Conservation (phyloP, 164 flowering plant genomes). For the Dillenia suffruticosa region DNA sequence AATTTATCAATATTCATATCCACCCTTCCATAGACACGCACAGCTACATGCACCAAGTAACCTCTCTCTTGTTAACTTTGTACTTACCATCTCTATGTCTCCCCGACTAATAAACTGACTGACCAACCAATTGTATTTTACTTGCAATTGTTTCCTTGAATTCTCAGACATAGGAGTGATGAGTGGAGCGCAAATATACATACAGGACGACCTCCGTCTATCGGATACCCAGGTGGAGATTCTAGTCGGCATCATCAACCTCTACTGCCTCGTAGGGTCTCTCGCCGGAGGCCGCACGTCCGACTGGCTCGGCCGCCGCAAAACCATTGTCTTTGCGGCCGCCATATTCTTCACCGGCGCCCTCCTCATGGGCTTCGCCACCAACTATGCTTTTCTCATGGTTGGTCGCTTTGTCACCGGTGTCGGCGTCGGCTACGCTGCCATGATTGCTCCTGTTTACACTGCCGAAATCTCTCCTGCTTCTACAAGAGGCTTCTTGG, state of each 20-base stretch:
- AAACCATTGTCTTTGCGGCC: conserved; percentile 39
- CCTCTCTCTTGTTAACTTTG: neutral
- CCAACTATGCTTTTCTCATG: conserved; percentile 47
- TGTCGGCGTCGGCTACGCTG: conserved; percentile 43
- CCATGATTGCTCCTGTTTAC: conserved; percentile 52
- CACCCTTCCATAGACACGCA: no score
- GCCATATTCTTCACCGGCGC: conserved; percentile 44
- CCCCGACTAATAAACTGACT: neutral
- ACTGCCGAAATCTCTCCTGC: conserved; percentile 50
- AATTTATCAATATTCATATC: no score
- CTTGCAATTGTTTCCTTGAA: neutral
- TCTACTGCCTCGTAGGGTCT: conserved; percentile 43
- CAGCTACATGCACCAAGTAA: neutral
- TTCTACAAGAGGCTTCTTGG: conserved; percentile 41
- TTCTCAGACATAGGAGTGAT: conserved; percentile 50
- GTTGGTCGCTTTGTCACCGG: conserved; percentile 52
- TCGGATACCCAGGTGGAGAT: conserved; percentile 28
- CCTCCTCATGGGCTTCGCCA: conserved; percentile 41
- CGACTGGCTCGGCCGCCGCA: conserved; percentile 55
- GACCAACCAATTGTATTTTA: neutral
- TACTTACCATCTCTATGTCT: neutral
- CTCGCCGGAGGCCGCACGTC: conserved; percentile 47
- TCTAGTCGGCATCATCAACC: conserved; percentile 31
- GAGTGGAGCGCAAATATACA: conserved; percentile 49
- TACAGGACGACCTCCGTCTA: conserved; percentile 31